phyloP scores from a whole-genome alignment of 495 filamentous ascomycete species.

The Parmelia sp. region DNA sequence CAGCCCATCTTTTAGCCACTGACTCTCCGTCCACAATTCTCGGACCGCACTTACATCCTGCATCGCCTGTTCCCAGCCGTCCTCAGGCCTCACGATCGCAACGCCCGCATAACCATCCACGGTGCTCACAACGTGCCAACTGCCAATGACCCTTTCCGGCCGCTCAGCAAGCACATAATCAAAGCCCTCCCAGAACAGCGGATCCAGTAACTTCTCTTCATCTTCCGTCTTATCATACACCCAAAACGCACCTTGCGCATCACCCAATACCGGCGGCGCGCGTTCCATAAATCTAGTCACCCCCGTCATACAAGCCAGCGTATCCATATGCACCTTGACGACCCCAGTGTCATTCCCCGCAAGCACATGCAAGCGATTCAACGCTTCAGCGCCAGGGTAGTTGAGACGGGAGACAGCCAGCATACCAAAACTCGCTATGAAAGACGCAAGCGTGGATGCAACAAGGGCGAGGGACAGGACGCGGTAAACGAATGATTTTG shows the following conservation, averaged over 20 bases:
- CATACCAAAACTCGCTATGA: constrained; percentile 54
- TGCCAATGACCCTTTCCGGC: constrained; percentile 50
- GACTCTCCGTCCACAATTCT: background rate
- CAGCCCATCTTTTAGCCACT: background rate
- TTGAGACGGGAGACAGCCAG: constrained; percentile 71
- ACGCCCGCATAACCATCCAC: constrained; percentile 69
- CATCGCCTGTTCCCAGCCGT: constrained; percentile 20
- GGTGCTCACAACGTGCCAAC: constrained; percentile 65
- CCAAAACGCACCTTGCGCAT: constrained; percentile 33
- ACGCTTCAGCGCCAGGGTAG: constrained; percentile 78
- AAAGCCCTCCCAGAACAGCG: constrained; percentile 72
- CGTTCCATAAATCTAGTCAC: constrained; percentile 75
- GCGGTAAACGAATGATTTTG: constrained; percentile 52
- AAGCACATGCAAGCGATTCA: constrained; percentile 48
- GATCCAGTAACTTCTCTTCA: constrained; percentile 45
- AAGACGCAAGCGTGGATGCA: constrained; percentile 51
- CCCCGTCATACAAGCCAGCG: constrained; percentile 87
- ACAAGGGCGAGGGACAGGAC: constrained; percentile 50
- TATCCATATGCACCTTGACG: constrained; percentile 66
- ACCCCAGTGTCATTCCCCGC: constrained; percentile 22
- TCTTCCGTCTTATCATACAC: constrained; percentile 51
- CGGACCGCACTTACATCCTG: constrained; percentile 10
- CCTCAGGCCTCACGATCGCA: constrained; percentile 51
- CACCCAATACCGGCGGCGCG: constrained; percentile 14
- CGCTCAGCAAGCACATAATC: constrained; percentile 75